Evolutionary conservation across 495 filamentous ascomycete species (phyloP).

Genomic region (Hypoxylon rickii): DNA sequence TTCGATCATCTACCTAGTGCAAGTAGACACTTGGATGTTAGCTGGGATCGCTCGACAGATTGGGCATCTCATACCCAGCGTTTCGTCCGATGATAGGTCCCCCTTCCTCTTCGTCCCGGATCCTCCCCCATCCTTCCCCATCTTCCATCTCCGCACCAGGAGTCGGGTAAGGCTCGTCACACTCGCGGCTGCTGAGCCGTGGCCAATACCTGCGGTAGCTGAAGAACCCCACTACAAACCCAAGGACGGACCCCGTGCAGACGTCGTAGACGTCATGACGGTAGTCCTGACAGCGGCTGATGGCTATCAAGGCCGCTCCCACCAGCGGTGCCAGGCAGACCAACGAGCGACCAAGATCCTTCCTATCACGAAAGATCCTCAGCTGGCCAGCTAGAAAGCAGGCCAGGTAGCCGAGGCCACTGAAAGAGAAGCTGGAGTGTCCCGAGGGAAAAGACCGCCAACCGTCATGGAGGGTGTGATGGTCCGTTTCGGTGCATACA

Average conservation of each 20-base stretch:
- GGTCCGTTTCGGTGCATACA: slow-evolving; percentile 78
- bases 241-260: slow-evolving; percentile 72
- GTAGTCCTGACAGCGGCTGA: slow-evolving; percentile 92
- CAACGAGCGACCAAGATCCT: slow-evolving; percentile 68
- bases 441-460: slow-evolving; percentile 93
- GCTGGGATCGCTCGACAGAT: slow-evolving; percentile 21
- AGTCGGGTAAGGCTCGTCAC: slow-evolving; percentile 55
- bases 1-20: slow-evolving; percentile 27
- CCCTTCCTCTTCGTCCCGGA: slow-evolving; percentile 42
- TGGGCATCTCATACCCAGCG: slow-evolving; percentile 36
- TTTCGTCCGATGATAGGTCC: slow-evolving; percentile 32
- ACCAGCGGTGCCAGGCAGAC: slow-evolving; percentile 72
- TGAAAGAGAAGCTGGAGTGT: slow-evolving; percentile 84
- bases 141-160: slow-evolving; percentile 34
- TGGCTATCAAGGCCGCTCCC: slow-evolving; percentile 83
- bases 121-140: slow-evolving; percentile 35
- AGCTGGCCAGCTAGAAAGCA: slow-evolving; percentile 81
- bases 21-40: slow-evolving; percentile 35
- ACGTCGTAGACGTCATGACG: slow-evolving; percentile 96
- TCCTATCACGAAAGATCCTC: slow-evolving; percentile 73
- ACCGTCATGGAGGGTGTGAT: slow-evolving; percentile 84
- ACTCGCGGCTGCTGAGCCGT: slow-evolving; percentile 49
- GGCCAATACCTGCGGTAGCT: slow-evolving; percentile 75
- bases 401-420: slow-evolving; percentile 80
- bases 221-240: slow-evolving; percentile 75